Evolutionary conservation across 1,139 yeast species (phyloP).

Genomic region (Diutina scorzettiae): DNA sequence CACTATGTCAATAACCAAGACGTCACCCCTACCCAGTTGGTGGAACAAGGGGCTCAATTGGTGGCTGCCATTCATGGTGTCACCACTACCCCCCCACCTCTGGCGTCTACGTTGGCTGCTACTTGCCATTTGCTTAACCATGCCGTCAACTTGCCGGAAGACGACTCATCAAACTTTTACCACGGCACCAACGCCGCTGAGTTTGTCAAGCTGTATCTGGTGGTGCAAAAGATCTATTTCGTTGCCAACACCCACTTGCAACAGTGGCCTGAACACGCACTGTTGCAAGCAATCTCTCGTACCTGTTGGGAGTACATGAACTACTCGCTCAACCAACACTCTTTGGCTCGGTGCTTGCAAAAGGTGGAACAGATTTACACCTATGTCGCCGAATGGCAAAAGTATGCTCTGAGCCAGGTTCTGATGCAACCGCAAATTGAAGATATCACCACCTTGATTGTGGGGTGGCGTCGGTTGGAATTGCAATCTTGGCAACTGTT

Average conservation of each 20-base stretch:
- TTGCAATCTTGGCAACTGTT: conserved; percentile 75
- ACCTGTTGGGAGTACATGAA: conserved; percentile 58
- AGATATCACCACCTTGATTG: conserved; percentile 54
- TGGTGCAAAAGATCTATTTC: conserved; percentile 24
- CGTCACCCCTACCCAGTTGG: conserved; percentile 16
- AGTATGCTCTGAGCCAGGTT: conserved; percentile 74
- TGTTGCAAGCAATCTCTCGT: conserved; percentile 54
- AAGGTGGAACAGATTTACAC: conserved; percentile 83
- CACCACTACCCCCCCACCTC: background rate
- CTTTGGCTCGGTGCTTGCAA: conserved; percentile 67
- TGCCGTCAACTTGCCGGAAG: background rate
- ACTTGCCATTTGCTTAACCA: background rate
- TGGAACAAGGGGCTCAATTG: conserved; percentile 25
- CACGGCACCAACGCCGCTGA: conserved; percentile 53
- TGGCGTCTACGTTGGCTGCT: background rate
- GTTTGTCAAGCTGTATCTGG: conserved; percentile 6
- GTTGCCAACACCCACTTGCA: conserved; percentile 35
- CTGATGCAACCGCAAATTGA: conserved; percentile 47
- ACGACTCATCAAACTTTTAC: conserved; percentile 46
- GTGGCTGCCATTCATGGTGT: background rate
- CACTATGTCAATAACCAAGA: conserved; percentile 15
- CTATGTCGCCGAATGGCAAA: conserved; percentile 83
- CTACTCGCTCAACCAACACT: conserved; percentile 46
- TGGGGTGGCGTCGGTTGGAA: conserved; percentile 85
- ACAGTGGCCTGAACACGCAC: conserved; percentile 95